These are phyloP conservation scores for Gamarada debralockiae DNA, from an alignment of 495 filamentous ascomycete genomes.

Conservation along the genomic window DNA sequence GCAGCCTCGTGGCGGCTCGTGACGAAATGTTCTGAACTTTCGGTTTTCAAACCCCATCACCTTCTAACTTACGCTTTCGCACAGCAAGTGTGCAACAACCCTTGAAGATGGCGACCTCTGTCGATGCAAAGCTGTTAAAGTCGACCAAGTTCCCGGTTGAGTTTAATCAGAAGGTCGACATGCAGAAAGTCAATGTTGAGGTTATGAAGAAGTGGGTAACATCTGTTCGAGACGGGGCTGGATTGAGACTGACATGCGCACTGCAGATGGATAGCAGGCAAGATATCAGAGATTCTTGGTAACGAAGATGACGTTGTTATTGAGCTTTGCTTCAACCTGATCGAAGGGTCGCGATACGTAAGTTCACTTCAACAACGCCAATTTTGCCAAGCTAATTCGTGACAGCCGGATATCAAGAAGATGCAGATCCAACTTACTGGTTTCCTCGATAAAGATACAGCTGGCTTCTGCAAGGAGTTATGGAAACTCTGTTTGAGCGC, in stretches of 20 bases:
- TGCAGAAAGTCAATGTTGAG: conserved; percentile 92
- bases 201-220: conserved; percentile 87
- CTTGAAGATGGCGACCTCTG: conserved; percentile 66
- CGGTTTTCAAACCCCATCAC: not conserved
- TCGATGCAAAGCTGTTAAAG: conserved; percentile 83
- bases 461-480: conserved; percentile 87
- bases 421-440: conserved; percentile 92
- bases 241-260: conserved; percentile 79
- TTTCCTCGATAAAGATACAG: conserved; percentile 90
- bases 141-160: conserved; percentile 91
- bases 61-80: not conserved
- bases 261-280: conserved; percentile 83
- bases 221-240: not conserved
- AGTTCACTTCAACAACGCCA: conserved; percentile 29
- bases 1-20: conserved; percentile 2
- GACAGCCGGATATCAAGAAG: conserved; percentile 88
- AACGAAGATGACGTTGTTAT: conserved; percentile 94
- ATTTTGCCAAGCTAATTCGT: conserved; percentile 2
- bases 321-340: conserved; percentile 83
- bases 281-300: conserved; percentile 80
- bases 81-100: conserved; percentile 1
- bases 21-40: conserved; percentile 3
- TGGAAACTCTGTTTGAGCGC: conserved; percentile 90
- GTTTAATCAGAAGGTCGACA: conserved; percentile 94
- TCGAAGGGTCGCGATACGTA: conserved; percentile 79